Evolutionary conservation across 805 yeast species (phyloP).

Genomic region (Spathaspora arborariae): DNA sequence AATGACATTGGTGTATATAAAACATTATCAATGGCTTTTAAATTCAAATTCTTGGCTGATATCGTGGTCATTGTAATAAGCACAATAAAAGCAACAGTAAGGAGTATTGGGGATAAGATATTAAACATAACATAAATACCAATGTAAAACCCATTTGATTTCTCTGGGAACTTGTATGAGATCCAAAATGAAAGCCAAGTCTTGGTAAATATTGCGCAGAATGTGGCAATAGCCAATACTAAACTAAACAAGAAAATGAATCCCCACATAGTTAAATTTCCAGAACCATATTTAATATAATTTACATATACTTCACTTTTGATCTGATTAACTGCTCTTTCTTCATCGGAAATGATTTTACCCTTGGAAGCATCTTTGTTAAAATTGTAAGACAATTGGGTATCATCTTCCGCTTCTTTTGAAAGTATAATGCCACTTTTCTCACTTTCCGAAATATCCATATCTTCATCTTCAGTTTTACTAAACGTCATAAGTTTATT

Average conservation of each 20-base stretch:
- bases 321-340: conserved; percentile 50
- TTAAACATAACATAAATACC: conserved; percentile 64
- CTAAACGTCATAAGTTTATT: conserved; percentile 40
- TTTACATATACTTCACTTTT: conserved; percentile 28
- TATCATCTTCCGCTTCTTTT: conserved; percentile 8
- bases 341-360: conserved; percentile 41
- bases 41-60: conserved; percentile 54
- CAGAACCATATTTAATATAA: conserved; percentile 29
- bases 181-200: conserved; percentile 86
- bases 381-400: conserved; percentile 5
- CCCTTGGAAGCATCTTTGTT: conserved; percentile 12
- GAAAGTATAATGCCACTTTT: conserved; percentile 5
- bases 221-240: conserved; percentile 33
- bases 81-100: conserved; percentile 37
- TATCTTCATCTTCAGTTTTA: conserved; percentile 1
- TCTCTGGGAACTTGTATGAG: conserved; percentile 41
- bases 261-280: conserved; percentile 15
- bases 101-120: conserved; percentile 40
- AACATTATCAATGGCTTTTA: conserved; percentile 51
- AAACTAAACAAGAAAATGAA: conserved; percentile 7
- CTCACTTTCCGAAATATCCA: not conserved
- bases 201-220: conserved; percentile 52
- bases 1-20: conserved; percentile 74
- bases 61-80: conserved; percentile 45
- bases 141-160: conserved; percentile 54